Evolutionary conservation across 202 grass and related monocot species (phyloP), one percentile per base, ranked within the genome.

Genomic region (Zoysia matrella): DNA sequence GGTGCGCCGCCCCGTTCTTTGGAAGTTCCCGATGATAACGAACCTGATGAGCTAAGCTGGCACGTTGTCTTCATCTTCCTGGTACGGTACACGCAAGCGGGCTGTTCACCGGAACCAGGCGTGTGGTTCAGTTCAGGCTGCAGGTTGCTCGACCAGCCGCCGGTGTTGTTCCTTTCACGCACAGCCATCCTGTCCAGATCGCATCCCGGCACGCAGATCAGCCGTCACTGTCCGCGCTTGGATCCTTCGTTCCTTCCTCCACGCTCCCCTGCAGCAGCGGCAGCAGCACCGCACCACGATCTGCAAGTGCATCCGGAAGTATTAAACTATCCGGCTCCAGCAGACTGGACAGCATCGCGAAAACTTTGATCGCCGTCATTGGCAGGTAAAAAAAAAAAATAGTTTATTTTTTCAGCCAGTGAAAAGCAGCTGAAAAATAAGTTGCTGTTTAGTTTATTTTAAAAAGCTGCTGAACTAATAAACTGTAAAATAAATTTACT

Each of bases 121-220:
- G 22, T 22, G 22, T 22, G 39, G 54, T 2, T 13, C 0, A 55
- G 39, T 53, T 54, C 64, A 50, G 22, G 54, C 9, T 11, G 12
- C 1, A 14, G 52, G 64, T 80, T 70, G 76, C 65, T 41, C 11
- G 22, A 67, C 74, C 30, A 47, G 75, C 44, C 47, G 22, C 12
- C 58, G 58, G 16, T 60, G 46, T 15, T 40, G 83, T 78, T 74
- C 6, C 79, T 74, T n/a, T 78, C 83, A 3, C 11, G 60, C 88
- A 48, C 54, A 48, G 73, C 73, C 61, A 43, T 16, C 78, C 58
- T 76, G 67, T 85, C 78, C 67, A 49, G 52, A 56, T 55, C 67
- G 3, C 6, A 54, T 10, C 57, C 83, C 78, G 44, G 43, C 73
- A 82, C 30, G 45, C 79, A 78, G 88, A 74, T 89, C 74, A 50